Conservation (phyloP, 2,329 filamentous ascomycete genomes). For the Chaetomiaceae sp. region DNA sequence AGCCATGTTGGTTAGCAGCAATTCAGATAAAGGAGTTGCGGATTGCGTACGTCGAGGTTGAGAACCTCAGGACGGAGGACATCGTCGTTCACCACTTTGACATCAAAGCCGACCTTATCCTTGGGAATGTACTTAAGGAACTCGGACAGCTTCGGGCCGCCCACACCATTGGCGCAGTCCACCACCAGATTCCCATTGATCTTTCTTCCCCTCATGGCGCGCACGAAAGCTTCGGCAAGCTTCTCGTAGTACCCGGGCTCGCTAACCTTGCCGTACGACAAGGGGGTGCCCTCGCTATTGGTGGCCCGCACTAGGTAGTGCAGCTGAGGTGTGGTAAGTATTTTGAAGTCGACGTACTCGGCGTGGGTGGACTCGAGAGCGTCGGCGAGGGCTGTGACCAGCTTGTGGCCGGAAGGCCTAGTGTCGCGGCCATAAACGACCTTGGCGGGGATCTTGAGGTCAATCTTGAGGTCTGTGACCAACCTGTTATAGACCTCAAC, state of each 20-base stretch:
- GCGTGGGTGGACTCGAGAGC: slow-evolving; percentile 72
- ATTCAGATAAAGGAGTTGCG: background rate
- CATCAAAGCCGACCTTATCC: slow-evolving; percentile 66
- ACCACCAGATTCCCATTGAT: slow-evolving; percentile 72
- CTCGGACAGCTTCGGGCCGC: slow-evolving; percentile 83
- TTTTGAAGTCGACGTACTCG: slow-evolving; percentile 78
- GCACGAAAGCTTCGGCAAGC: slow-evolving; percentile 76
- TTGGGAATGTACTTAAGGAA: slow-evolving; percentile 77
- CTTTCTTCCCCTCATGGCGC: slow-evolving; percentile 73
- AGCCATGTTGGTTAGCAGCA: slow-evolving; percentile 19
- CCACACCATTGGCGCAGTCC: slow-evolving; percentile 95
- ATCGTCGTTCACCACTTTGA: slow-evolving; percentile 89
- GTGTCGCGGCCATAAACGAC: slow-evolving; percentile 92
- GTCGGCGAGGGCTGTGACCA: slow-evolving; percentile 74
- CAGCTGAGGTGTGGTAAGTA: slow-evolving; percentile 93
- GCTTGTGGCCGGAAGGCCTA: slow-evolving; percentile 79
- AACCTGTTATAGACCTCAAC: slow-evolving; percentile 72
- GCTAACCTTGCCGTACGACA: slow-evolving; percentile 82
- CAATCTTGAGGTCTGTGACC: slow-evolving; percentile 70
- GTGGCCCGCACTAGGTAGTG: slow-evolving; percentile 94
- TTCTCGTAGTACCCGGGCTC: slow-evolving; percentile 96
- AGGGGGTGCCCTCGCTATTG: slow-evolving; percentile 84
- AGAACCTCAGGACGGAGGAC: slow-evolving; percentile 83
- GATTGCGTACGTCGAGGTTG: slow-evolving; percentile 71
- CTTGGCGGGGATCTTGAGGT: slow-evolving; percentile 64